Evolutionary conservation across 257 asterid species (phyloP), one percentile per base, ranked within the genome.

Genomic region (Prunella vulgaris): DNA sequence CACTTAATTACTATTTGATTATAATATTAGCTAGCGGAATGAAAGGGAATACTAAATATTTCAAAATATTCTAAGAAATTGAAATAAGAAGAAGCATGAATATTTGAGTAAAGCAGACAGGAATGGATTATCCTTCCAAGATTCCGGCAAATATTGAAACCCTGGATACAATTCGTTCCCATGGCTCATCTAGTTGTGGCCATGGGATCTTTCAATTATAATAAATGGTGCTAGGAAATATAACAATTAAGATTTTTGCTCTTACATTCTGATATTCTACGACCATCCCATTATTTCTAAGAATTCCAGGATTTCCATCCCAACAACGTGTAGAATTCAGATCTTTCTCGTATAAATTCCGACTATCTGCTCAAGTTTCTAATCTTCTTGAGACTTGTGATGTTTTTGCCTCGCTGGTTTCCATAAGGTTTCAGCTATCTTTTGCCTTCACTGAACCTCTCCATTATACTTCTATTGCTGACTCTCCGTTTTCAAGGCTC

Each of bases 91-190:
- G 62, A 56, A 9, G 20, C 66, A 30, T 10, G 18, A 71, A 4
- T 42, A 13, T 64, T 69, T 32, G 14, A 75, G 12, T 18, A 10
- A 54, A 59, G 59, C 64, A 67, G 44, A 69, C 51, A 75, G 64
- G 37, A 74, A 46, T n/a, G n/a, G n/a, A n/a, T n/a, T 44, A 74
- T 72, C 88, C 87, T 74, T 72, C 88, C 88, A 76, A 69, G 88
- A 84, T 79, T 74, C 84, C 87, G 71, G 76, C 60, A 84, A 80
- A 78, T 81, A 81, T 48, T 49, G 87, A 84, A 86, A 88, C 74
- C 88, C 78, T 73, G 83, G 86, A 69, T 35, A 72, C 38, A 75
- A 42, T 24, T 69, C 75, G 15, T 46, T 66, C 74, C 83, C 79
- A 75, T 64, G 76, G 10, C 62, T 5, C 27, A 74, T 66, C 77